Conservation (phyloP, 1,139 yeast genomes). For the Kodamaea ohmeri region DNA sequence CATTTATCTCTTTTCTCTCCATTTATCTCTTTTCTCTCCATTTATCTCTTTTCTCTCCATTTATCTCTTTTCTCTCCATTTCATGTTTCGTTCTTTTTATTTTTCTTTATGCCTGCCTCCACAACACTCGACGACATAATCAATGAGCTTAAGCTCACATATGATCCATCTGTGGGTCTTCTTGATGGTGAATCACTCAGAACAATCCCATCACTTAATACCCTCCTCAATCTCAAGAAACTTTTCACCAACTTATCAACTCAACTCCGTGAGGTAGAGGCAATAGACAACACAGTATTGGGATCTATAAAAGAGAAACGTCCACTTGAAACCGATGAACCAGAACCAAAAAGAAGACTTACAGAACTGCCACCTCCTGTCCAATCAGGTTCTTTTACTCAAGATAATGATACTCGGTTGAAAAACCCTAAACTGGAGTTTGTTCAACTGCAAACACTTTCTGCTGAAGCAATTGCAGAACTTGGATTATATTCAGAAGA, state of each 20-base stretch:
- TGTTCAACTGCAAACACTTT: constrained; percentile 69
- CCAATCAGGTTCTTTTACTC: constrained; percentile 7
- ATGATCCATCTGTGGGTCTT: constrained; percentile 58
- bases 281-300: constrained; percentile 41
- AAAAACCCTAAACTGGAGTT: constrained; percentile 79
- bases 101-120: constrained; percentile 28
- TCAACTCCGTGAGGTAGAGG: constrained; percentile 47
- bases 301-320: constrained; percentile 1
- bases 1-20: too few relatives aligned
- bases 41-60: neutral
- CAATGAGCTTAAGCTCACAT: constrained; percentile 50
- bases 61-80: neutral
- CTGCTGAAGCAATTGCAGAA: constrained; percentile 60
- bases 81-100: neutral
- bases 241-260: constrained; percentile 47
- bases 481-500: constrained; percentile 68
- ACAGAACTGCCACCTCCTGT: constrained; percentile 6
- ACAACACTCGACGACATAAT: constrained; percentile 51
- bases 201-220: constrained; percentile 44
- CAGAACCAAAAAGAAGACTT: constrained; percentile 4
- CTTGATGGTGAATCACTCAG: constrained; percentile 57
- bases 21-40: too few relatives aligned
- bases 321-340: constrained; percentile 12
- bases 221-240: constrained; percentile 46
- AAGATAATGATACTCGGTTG: constrained; percentile 54